Base-by-base conservation (phyloP, 2,329 filamentous ascomycete genomes). In the Shiraia bambusicola region DNA sequence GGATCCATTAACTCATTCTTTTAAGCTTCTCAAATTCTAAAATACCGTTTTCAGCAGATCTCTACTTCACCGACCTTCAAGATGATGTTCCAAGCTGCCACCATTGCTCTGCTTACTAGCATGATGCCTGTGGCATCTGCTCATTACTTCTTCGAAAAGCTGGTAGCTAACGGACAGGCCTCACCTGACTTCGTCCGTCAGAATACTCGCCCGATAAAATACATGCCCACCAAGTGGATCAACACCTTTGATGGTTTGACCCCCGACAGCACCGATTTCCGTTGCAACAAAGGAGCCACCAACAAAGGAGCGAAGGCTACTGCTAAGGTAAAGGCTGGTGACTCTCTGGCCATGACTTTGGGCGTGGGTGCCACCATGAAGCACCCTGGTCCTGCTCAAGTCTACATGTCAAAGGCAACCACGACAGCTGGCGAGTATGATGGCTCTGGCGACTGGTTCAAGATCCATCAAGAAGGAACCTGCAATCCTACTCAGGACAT, bases 401-500 rank as follows among this genome's bases (percentile, higher is more conserved):
- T 61, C 39, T 62, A 62, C 47, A 56, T 65, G 58, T 54, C 59
- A 37, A 55, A 61, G 42, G 61, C 54, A 6, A 60, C 61, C 8
- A 26, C 36, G 29, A 45, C 37, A 24, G 52, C 47, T 9, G 48
- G 49, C 10, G 28, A 37, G 4, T 63, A 57, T 31, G 44, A 59
- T 22, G 59, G 56, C 27, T 49, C 47, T 24, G 60, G 58, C 4
- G 43, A 58, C 13, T 65, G 61, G 61, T 65, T 65, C 52, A 65
- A 65, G 52, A 59, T 65, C 30, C 49, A 45, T 35, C 40, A 59
- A 40, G 44, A 52, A 38, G 55, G 55, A 14, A 47, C 50, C 10
- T 61, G 56, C 46, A 47, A 43, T 16, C 34, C 17, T n/a, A 47
- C 37, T 13, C 42, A 28, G 10, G 50, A 53, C 28, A 56, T 58